These are phyloP conservation scores for Kingdonia uniflora DNA, from an alignment of 164 flowering plant genomes.

Conservation along the genomic window DNA sequence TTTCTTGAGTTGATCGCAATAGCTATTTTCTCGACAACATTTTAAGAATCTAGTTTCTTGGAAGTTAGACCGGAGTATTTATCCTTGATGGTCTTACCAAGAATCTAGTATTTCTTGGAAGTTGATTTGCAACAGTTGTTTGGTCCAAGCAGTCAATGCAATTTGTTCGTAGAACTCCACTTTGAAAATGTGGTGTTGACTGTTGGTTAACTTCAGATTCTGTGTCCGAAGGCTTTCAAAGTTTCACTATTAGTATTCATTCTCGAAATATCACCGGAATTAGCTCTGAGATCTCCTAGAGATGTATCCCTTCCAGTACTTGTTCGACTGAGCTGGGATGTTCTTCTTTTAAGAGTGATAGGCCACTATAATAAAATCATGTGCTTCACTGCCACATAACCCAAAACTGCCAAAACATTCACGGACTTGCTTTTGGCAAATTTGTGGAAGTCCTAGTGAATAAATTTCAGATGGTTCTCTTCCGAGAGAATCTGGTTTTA, in stretches of 20 bases:
- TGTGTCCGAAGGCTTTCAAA: conserved; percentile 41
- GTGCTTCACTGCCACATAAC: conserved; percentile 91
- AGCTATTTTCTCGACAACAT: too few species aligned
- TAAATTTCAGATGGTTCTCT: conserved; percentile 76
- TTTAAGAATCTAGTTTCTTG: too few species aligned
- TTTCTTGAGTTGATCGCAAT: too few species aligned
- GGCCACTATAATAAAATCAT: conserved; percentile 91
- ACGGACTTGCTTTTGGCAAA: conserved; percentile 96
- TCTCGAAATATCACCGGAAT: conserved; percentile 50
- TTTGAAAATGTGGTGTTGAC: conserved; percentile 53
- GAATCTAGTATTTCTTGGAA: too few species aligned
- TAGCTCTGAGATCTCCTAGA: conserved; percentile 59
- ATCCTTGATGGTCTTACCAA: too few species aligned
- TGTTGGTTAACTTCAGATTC: conserved; percentile 38
- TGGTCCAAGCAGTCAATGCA: conserved; percentile 98
- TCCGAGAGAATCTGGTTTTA: conserved; percentile 74
- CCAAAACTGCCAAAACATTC: conserved; percentile 94
- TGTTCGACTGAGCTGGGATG: conserved; percentile 41
- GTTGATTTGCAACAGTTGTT: conserved; percentile 98
- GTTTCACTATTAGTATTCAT: conserved; percentile 40
- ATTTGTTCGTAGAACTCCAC: conserved; percentile 92
- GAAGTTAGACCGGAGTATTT: too few species aligned
- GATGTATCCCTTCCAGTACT: conserved; percentile 70
- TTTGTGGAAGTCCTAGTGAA: conserved; percentile 98
- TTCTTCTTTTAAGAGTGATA: conserved; percentile 35